phyloP scores from a whole-genome alignment of 306 rosid species.

The Prunus mume region DNA sequence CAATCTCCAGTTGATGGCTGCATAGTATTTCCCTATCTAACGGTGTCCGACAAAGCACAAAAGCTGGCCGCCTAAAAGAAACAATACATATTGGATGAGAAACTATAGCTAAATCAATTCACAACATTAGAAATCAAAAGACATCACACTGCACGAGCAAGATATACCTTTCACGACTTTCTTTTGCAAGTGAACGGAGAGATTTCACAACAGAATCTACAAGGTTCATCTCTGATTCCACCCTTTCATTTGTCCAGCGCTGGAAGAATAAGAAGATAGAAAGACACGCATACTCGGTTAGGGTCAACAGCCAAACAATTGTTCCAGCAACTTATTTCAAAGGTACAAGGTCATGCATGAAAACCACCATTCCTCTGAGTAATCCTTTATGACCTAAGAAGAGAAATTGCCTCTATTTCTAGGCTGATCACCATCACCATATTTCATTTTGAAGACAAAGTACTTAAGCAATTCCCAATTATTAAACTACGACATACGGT shows the following conservation, averaged over 20 bases:
- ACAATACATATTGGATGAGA: background rate
- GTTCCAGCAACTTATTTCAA: background rate
- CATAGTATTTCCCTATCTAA: constrained; percentile 28
- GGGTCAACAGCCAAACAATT: background rate
- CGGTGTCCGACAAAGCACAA: constrained; percentile 27
- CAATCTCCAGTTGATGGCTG: constrained; percentile 57
- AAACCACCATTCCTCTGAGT: background rate
- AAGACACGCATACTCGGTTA: background rate
- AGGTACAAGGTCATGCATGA: background rate
- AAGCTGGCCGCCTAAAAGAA: constrained; percentile 39
- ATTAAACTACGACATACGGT: too few relatives aligned
- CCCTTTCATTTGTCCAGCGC: constrained; percentile 79
- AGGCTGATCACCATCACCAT: background rate
- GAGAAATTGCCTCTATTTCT: background rate
- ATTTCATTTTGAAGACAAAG: background rate
- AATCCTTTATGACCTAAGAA: background rate
- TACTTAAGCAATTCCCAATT: too few relatives aligned
- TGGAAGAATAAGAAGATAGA: constrained; percentile 22
- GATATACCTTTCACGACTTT: constrained; percentile 80
- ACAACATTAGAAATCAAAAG: background rate
- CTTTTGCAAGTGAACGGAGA: constrained; percentile 86
- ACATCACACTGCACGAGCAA: background rate
- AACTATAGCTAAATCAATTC: background rate
- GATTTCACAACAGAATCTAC: constrained; percentile 67
- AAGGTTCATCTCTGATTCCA: constrained; percentile 71